Conservation (phyloP, 768 basidiomycete genomes). For the Psilocybe cubensis region DNA sequence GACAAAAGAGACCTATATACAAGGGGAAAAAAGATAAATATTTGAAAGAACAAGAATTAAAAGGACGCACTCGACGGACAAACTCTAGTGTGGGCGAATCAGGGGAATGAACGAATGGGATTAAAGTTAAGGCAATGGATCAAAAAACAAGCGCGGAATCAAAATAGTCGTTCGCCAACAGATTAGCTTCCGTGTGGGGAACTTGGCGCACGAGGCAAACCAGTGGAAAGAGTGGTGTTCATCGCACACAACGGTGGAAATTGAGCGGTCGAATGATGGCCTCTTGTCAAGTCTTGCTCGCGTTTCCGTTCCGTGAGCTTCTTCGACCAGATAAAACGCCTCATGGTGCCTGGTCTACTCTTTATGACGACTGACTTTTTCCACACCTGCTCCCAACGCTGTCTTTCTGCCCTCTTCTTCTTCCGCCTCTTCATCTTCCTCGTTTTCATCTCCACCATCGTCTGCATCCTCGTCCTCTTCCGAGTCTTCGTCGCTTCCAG, state of each 20-base stretch:
- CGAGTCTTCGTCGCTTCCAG: slow-evolving; percentile 20
- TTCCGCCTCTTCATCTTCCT: slow-evolving; percentile 22
- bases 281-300: not conserved
- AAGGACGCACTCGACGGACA: not conserved
- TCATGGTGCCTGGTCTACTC: slow-evolving; percentile 8
- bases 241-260: not conserved
- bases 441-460: slow-evolving; percentile 15
- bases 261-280: not conserved
- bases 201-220: not conserved
- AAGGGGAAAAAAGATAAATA: not conserved
- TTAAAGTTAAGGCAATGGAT: not conserved
- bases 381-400: slow-evolving; percentile 48
- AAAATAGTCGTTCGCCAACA: not conserved
- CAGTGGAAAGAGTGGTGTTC: not conserved
- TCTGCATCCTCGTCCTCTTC: slow-evolving; percentile 14
- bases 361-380: slow-evolving; percentile 51
- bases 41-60: not conserved
- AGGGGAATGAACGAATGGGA: not conserved
- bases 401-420: slow-evolving; percentile 32
- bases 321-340: not conserved
- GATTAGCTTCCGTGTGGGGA: not conserved
- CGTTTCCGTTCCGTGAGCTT: not conserved
- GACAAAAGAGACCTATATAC: not conserved
- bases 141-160: not conserved
- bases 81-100: not conserved